Evolutionary conservation across 306 rosid genomes (phyloP).

Genomic region (Astragalus membranaceus): DNA sequence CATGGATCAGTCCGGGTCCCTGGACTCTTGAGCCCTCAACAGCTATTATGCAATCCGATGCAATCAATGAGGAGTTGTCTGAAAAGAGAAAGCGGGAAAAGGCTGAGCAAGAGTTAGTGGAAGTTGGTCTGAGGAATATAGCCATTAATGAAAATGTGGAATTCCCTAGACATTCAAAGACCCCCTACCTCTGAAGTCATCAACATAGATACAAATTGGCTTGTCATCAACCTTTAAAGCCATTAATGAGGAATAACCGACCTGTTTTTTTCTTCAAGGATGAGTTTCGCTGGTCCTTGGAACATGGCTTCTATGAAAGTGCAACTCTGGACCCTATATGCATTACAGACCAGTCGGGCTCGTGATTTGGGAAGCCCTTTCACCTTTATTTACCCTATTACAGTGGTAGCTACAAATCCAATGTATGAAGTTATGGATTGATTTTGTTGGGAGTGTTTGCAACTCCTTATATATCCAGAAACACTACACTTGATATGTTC

Average conservation of each 20-base stretch:
- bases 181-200: constrained; percentile 16
- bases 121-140: constrained; percentile 39
- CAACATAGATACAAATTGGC: constrained; percentile 3
- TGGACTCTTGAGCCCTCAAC: constrained; percentile 46
- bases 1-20: constrained; percentile 69
- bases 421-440: background rate
- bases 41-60: constrained; percentile 4
- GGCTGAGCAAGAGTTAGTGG: constrained; percentile 48
- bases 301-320: background rate
- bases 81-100: constrained; percentile 45
- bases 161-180: constrained; percentile 36
- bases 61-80: constrained; percentile 5
- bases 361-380: background rate
- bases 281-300: background rate
- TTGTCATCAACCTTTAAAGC: background rate
- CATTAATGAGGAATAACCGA: background rate
- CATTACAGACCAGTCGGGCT: background rate
- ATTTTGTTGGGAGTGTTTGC: background rate
- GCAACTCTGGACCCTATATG: background rate
- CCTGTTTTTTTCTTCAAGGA: background rate
- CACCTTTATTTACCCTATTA: background rate
- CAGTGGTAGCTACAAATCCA: background rate
- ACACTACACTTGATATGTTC: background rate
- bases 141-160: constrained; percentile 39
- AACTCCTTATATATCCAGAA: background rate